A percentile compares a stretch with the other conserved stretches of the same genome.
These are phyloP conservation scores for Neofusicoccum umdonicola DNA, from an alignment of 2,329 filamentous ascomycete species.

Conservation along the genomic window DNA sequence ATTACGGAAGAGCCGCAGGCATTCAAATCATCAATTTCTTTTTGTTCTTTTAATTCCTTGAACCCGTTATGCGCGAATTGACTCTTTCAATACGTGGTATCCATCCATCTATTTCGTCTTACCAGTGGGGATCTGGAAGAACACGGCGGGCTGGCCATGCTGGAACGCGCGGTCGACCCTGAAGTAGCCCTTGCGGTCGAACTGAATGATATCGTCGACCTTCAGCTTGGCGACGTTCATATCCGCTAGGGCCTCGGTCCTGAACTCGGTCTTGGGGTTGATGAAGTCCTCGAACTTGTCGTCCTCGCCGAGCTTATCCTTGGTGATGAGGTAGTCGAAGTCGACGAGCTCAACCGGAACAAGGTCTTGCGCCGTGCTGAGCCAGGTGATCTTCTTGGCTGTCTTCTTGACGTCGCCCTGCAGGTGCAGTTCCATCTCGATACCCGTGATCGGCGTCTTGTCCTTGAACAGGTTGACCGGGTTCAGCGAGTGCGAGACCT, in stretches of 20 bases:
- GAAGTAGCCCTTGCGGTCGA: slow-evolving; percentile 91
- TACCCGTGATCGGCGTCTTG: slow-evolving; percentile 58
- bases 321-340: slow-evolving; percentile 92
- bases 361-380: slow-evolving; percentile 74
- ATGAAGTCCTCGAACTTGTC: slow-evolving; percentile 83
- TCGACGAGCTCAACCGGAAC: slow-evolving; percentile 84
- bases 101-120: slow-evolving; percentile 38
- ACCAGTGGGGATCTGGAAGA: slow-evolving; percentile 70
- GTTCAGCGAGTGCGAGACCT: slow-evolving; percentile 56
- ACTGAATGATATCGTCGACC: slow-evolving; percentile 89
- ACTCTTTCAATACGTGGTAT: too few species aligned
- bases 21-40: neutral
- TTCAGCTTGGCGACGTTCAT: slow-evolving; percentile 75
- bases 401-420: slow-evolving; percentile 93
- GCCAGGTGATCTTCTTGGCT: slow-evolving; percentile 95
- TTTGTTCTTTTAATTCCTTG: too few species aligned
- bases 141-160: slow-evolving; percentile 59
- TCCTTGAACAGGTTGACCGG: slow-evolving; percentile 49
- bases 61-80: too few species aligned
- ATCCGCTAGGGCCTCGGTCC: slow-evolving; percentile 74
- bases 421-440: slow-evolving; percentile 85
- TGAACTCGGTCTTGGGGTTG: slow-evolving; percentile 71
- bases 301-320: slow-evolving; percentile 88
- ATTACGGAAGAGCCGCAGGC: neutral
- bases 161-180: slow-evolving; percentile 68